phyloP scores from a whole-genome alignment of 148 eudicot genomes.

The Spergularia bocconei region DNA sequence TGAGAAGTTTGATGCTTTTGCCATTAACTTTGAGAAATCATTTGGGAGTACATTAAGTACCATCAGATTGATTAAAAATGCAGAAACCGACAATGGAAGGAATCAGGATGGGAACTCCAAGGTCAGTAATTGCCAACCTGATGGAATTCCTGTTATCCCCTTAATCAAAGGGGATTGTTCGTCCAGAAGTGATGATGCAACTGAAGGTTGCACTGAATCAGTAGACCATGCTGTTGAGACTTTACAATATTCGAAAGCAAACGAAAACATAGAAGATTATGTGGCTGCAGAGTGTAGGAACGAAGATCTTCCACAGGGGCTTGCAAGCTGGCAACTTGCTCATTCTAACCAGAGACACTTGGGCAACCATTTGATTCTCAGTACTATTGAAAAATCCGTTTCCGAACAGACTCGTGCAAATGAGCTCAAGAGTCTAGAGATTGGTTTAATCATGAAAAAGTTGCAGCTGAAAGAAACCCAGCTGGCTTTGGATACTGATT shows the following conservation, averaged over 20 bases:
- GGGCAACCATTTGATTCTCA: conserved; percentile 32
- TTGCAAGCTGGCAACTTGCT: conserved; percentile 39
- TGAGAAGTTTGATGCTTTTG: conserved; percentile 70
- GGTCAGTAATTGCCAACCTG: conserved; percentile 25
- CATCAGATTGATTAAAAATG: conserved; percentile 51
- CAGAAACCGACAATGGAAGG: conserved; percentile 32
- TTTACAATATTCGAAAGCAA: conserved; percentile 25
- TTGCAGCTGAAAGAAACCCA: conserved; percentile 68
- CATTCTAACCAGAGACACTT: conserved; percentile 30
- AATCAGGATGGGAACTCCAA: conserved; percentile 18
- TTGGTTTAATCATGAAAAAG: conserved; percentile 63
- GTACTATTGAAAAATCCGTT: conserved; percentile 62
- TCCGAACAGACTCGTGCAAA: conserved; percentile 77
- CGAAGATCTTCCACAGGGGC: conserved; percentile 39
- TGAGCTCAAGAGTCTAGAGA: conserved; percentile 67
- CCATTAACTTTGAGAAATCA: conserved; percentile 69
- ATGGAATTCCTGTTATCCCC: conserved; percentile 19
- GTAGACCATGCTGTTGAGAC: not conserved
- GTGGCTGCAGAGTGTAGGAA: conserved; percentile 21
- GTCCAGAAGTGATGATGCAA: conserved; percentile 14
- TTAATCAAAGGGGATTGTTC: conserved; percentile 21
- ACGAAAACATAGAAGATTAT: conserved; percentile 39
- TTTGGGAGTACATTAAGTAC: conserved; percentile 80
- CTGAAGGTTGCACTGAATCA: conserved; percentile 18
- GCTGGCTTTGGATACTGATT: conserved; percentile 52